A percentile compares a stretch with the other conserved stretches of the same genome.
Evolutionary conservation across 108 stramenopile genomes (phyloP).

Genomic region (Seminavis robusta): DNA sequence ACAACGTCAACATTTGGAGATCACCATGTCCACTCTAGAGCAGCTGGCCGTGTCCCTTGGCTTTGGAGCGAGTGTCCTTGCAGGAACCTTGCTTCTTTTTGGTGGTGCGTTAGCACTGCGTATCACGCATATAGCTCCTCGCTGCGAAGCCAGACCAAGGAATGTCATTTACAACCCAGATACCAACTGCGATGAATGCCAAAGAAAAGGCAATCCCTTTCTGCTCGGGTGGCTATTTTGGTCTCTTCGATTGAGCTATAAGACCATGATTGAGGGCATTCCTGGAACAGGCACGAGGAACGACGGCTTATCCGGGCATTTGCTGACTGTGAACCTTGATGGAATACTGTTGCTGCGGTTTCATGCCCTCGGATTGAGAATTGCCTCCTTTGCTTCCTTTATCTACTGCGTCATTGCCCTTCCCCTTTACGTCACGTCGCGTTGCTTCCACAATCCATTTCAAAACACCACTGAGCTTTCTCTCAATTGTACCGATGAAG

Average conservation of each 20-base stretch:
- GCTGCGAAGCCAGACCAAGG: conserved; percentile 59
- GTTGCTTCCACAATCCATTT: too few relatives aligned
- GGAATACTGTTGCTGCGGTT: conserved; percentile 78
- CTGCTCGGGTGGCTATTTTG: conserved; percentile 77
- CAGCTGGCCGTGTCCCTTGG: too few relatives aligned
- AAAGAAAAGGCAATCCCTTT: conserved; percentile 61
- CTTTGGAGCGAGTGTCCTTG: too few relatives aligned
- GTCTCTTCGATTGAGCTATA: conserved; percentile 56
- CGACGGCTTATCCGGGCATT: conserved; percentile 51
- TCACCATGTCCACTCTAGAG: too few relatives aligned
- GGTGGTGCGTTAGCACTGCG: conserved; percentile 43
- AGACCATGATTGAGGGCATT: conserved; percentile 67
- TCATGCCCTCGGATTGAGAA: conserved; percentile 68
- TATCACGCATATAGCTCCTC: conserved; percentile 53
- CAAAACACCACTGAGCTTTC: background rate
- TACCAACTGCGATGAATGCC: too few relatives aligned
- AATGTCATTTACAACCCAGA: conserved; percentile 65
- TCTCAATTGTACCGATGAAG: too few relatives aligned
- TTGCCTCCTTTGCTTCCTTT: conserved; percentile 47
- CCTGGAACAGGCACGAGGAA: conserved; percentile 80
- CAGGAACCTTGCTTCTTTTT: conserved; percentile 51
- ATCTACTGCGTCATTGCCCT: conserved; percentile 56
- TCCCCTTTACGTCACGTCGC: conserved; percentile 63
- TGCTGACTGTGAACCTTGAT: conserved; percentile 79
- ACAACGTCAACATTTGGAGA: too few relatives aligned